Evolutionary conservation across 352 stramenopile genomes (phyloP), one percentile per base, ranked within the genome.

Genomic region (Phytophthora sp.): DNA sequence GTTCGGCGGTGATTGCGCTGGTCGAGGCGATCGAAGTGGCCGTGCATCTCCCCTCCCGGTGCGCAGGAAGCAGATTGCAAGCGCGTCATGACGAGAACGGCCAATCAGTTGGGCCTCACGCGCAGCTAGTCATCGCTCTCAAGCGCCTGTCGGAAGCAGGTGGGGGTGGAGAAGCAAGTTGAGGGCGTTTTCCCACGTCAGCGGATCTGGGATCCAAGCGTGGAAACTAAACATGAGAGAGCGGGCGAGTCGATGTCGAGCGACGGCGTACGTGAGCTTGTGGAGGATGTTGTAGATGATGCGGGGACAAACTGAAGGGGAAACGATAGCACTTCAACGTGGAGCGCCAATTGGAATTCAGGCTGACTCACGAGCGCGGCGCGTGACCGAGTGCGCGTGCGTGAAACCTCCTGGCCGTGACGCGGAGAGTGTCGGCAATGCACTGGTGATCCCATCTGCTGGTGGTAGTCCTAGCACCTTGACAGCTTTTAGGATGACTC

Each of bases 81-180:
- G 49, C 62, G 62, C 62, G 62, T 71, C 62, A 71, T 52, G 62
- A 5, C 9, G 24, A 10, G 12, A 21, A 23, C 44, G 51, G n/a
- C 55, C 55, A 71, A 71, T 66, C 62, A 65, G 31, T 42, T 31
- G 27, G 35, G 9, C 23, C n/a, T 51, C 51, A 66, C 62, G 55
- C 55, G 55, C 49, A n/a, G 56, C 49, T 56, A 46, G 62, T 71
- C 62, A 71, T 53, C 21, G 28, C 18, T n/a, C 37, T 13, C 9
- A 11, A 45, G 27, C 43, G 42, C 43, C 44, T 50, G 52, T 52
- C 39, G 39, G 17, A 24, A n/a, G n/a, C n/a, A n/a, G n/a, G n/a
- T n/a, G n/a, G n/a, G n/a, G n/a, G n/a, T n/a, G n/a, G n/a, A n/a
- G n/a, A n/a, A n/a, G n/a, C n/a, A n/a, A n/a, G 18, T 43, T 43